These are phyloP conservation scores for Ophiostoma tasmaniense DNA, from an alignment of 2,329 filamentous ascomycete genomes.

Conservation along the genomic window DNA sequence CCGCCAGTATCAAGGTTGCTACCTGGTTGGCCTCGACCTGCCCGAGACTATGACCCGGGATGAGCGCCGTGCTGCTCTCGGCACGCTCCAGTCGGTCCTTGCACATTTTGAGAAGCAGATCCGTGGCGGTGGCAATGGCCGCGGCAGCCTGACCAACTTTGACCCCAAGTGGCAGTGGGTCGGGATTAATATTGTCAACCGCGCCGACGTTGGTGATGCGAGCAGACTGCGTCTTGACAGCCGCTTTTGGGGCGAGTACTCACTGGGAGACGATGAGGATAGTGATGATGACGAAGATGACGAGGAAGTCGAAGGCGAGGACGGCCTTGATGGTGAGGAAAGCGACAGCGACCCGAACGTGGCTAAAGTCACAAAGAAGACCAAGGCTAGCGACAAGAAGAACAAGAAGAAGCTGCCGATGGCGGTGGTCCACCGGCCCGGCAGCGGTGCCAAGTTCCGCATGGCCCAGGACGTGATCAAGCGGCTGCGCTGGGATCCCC, in stretches of 20 bases:
- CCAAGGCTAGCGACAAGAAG: slow-evolving; percentile 25
- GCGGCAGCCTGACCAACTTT: slow-evolving; percentile 36
- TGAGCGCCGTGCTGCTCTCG: slow-evolving; percentile 35
- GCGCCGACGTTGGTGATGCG: slow-evolving; percentile 30
- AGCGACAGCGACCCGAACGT: slow-evolving; percentile 24
- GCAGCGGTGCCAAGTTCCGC: slow-evolving; percentile 38
- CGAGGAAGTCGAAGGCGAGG: slow-evolving; percentile 28
- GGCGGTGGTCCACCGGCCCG: slow-evolving; percentile 14
- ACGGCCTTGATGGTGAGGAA: slow-evolving; percentile 32
- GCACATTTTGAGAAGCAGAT: slow-evolving; percentile 42
- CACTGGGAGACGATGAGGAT: slow-evolving; percentile 35
- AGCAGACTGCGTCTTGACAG: slow-evolving; percentile 35
- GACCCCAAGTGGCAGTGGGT: slow-evolving; percentile 43
- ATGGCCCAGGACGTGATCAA: slow-evolving; percentile 51
- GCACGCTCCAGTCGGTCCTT: slow-evolving; percentile 36
- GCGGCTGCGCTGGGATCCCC: slow-evolving; percentile 51
- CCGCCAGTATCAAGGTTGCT: slow-evolving; percentile 50
- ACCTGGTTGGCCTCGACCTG: slow-evolving; percentile 49
- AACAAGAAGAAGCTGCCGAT: slow-evolving; percentile 16
- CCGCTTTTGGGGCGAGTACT: slow-evolving; percentile 43
- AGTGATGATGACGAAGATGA: slow-evolving; percentile 34
- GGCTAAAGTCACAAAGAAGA: slow-evolving; percentile 21
- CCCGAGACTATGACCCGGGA: slow-evolving; percentile 29
- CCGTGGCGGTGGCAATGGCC: slow-evolving; percentile 19
- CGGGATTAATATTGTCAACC: slow-evolving; percentile 32